Evolutionary conservation across 306 rosid species (phyloP), one percentile per base, ranked within the genome.

Genomic region (Acacia confusa): DNA sequence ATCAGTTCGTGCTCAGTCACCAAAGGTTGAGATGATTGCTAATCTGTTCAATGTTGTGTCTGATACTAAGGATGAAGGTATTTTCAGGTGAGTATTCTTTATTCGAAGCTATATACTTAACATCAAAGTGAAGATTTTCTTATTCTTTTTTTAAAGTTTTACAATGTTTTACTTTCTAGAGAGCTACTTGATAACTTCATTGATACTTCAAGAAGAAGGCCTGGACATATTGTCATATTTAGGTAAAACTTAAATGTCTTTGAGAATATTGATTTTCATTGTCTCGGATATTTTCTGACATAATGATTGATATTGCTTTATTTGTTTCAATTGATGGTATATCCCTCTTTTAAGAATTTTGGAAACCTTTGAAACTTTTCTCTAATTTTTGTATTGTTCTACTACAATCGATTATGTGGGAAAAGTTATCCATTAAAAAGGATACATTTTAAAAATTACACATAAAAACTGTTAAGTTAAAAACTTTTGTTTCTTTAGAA

Each of bases 171-270:
- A 22, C 16, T 82, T 57, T 74, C 3, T 45, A 87, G 89, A 64
- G 85, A 84, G 78, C 32, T 81, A 22, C 75, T 87, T 6, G 4
- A 32, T 25, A 87, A 87, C 32, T 86, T 84, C 34, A 0, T 24
- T 2, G 9, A 4, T 19, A 70, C 83, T 67, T 73, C 89, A 17
- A n/a, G n/a, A 3, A 67, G 17, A 25, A 81, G 75, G 43, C 89
- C 89, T 52, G 20, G 81, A 5, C 85, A 87, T 8, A 81, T 87
- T 12, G 79, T 87, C 65, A 78, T 84, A 74, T 87, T 87, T 64
- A 84, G 89, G 89, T 86, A 55, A 24, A 9, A 36, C 10, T 58
- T 36, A 40, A 47, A 36, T 60, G 19, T 34, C 0, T 66, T 72
- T 11, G 5, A 25, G 10, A 4, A n/a, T 30, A 41, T 70, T 69